These are phyloP conservation scores for sweet orange (Citrus sinensis) DNA, from an alignment of 345 rosid genomes.

Conservation along the genomic window DNA sequence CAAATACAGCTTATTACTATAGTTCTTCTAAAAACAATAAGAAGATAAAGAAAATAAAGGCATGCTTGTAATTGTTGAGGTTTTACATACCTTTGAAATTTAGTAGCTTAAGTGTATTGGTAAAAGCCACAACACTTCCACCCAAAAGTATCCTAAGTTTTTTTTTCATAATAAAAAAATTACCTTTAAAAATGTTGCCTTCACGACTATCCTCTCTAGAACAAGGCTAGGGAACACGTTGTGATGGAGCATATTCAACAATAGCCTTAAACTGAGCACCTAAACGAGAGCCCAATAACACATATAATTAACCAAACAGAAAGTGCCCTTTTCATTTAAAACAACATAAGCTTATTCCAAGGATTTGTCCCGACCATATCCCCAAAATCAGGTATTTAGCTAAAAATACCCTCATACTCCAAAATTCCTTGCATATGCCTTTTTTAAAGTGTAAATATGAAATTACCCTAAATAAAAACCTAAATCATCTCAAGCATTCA, in stretches of 20 bases:
- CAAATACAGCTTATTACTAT: neutral
- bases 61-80: too few relatives aligned
- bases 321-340: neutral
- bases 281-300: neutral
- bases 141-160: neutral
- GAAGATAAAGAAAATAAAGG: neutral
- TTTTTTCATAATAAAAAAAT: neutral
- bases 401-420: too few relatives aligned
- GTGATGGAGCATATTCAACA: constrained; percentile 76
- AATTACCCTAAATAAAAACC: too few relatives aligned
- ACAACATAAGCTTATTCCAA: too few relatives aligned
- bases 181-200: constrained; percentile 55
- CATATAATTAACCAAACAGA: neutral
- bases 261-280: constrained; percentile 63
- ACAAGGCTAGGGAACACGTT: constrained; percentile 47
- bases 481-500: too few relatives aligned
- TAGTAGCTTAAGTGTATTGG: too few relatives aligned
- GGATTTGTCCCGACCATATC: too few relatives aligned
- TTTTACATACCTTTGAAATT: neutral
- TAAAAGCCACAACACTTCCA: neutral
- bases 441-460: too few relatives aligned
- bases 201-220: constrained; percentile 59
- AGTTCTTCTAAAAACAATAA: neutral
- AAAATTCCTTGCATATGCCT: too few relatives aligned
- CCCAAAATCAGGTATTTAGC: too few relatives aligned